Percentiles rank a stretch among this genome's conserved stretches.
Conservation (phyloP, 2,329 filamentous ascomycete species). For the Colletotrichum incanum region DNA sequence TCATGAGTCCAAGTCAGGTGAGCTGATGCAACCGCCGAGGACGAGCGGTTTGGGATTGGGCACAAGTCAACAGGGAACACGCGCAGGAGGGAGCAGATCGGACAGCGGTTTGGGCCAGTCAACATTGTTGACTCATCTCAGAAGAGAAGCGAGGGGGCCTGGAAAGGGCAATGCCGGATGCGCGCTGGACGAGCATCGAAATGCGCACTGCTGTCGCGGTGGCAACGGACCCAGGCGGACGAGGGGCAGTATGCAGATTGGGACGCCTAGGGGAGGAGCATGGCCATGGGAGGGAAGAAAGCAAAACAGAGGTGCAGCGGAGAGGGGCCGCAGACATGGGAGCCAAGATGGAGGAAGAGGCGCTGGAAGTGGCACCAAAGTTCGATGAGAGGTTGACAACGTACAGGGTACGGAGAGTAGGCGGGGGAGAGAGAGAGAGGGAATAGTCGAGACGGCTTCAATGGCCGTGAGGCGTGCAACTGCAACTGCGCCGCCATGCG, state of each 20-base stretch:
- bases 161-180: slow-evolving; percentile 6
- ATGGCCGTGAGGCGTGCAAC: slow-evolving; percentile 46
- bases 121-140: slow-evolving; percentile 45
- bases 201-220: slow-evolving; percentile 37
- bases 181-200: slow-evolving; percentile 10
- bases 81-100: slow-evolving; percentile 46
- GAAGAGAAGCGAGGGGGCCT: slow-evolving; percentile 25
- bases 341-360: slow-evolving; percentile 6
- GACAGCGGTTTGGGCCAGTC: slow-evolving; percentile 43
- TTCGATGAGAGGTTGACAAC: slow-evolving; percentile 23
- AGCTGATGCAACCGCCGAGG: slow-evolving; percentile 45
- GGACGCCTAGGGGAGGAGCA: slow-evolving; percentile 10
- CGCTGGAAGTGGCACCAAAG: slow-evolving; percentile 15
- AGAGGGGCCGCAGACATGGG: slow-evolving; percentile 10
- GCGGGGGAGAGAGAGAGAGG: neutral
- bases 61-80: slow-evolving; percentile 41
- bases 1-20: slow-evolving; percentile 50
- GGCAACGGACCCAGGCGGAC: slow-evolving; percentile 15
- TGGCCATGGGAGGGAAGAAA: slow-evolving; percentile 1
- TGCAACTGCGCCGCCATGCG: slow-evolving; percentile 62
- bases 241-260: slow-evolving; percentile 31
- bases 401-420: slow-evolving; percentile 32
- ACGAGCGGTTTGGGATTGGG: slow-evolving; percentile 45
- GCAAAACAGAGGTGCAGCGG: slow-evolving; percentile 35
- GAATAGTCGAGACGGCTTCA: slow-evolving; percentile 29